Evolutionary conservation across 306 rosid genomes (phyloP).

Genomic region (Gynostemma pentaphyllum): DNA sequence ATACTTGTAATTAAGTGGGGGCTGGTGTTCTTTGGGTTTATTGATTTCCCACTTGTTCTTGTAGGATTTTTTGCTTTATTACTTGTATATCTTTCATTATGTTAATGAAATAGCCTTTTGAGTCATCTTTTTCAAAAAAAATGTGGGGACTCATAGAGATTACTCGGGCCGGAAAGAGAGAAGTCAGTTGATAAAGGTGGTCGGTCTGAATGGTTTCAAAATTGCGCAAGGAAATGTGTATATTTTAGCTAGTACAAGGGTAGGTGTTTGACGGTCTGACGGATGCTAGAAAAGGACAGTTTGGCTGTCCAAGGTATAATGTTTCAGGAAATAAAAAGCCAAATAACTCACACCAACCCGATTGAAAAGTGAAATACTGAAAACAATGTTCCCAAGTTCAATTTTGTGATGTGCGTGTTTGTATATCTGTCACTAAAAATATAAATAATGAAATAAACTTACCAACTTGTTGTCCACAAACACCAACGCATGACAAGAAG

Average conservation of each 20-base stretch:
- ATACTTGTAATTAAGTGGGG: too few species aligned
- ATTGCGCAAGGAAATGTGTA: neutral
- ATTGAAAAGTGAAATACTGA: neutral
- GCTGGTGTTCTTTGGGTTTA: too few species aligned
- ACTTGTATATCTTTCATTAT: too few species aligned
- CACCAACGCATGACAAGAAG: slow-evolving; percentile 97
- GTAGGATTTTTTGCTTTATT: too few species aligned
- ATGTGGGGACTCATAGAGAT: neutral
- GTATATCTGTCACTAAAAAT: neutral
- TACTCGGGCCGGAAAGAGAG: neutral
- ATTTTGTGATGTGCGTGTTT: neutral
- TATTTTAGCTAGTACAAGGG: neutral
- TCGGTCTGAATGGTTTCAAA: neutral
- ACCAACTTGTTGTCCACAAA: slow-evolving; percentile 98
- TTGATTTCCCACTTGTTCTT: too few species aligned
- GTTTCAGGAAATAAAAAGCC: neutral
- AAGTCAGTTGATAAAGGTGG: neutral
- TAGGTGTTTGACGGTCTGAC: neutral
- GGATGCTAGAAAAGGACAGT: neutral
- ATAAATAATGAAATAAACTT: slow-evolving; percentile 14
- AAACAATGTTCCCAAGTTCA: neutral
- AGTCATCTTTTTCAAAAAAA: too few species aligned
- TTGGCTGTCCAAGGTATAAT: neutral
- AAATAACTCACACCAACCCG: neutral
- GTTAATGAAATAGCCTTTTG: too few species aligned